A percentile compares a stretch with the other conserved stretches of the same genome.
Conservation (phyloP, 306 rosid species). For the Vachellia pachyceras region DNA sequence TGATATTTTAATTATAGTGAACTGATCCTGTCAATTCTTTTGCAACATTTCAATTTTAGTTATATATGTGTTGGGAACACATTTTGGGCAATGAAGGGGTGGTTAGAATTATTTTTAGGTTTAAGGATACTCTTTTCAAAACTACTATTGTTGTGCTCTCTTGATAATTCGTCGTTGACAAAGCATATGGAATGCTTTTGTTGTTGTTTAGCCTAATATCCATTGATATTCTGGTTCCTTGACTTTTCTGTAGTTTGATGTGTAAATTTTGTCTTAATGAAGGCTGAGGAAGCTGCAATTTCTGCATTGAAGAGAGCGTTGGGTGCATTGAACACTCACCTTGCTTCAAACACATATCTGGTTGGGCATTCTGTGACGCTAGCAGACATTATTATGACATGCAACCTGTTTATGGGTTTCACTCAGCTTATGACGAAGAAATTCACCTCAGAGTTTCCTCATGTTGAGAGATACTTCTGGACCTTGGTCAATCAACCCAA, state of each 20-base stretch:
- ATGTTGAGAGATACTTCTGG: conserved; percentile 85
- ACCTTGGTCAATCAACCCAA: conserved; percentile 80
- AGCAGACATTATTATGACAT: conserved; percentile 73
- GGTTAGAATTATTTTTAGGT: neutral
- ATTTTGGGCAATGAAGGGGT: neutral
- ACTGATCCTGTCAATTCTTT: neutral
- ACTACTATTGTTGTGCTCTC: neutral
- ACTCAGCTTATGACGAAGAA: conserved; percentile 57
- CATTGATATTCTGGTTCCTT: neutral
- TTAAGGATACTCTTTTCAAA: neutral
- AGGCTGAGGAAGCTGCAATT: conserved; percentile 79
- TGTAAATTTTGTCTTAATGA: conserved; percentile 1
- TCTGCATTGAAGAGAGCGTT: conserved; percentile 62
- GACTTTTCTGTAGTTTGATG: neutral
- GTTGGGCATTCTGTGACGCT: conserved; percentile 84
- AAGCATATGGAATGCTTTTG: neutral
- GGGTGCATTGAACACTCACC: conserved; percentile 70
- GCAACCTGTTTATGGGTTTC: conserved; percentile 62
- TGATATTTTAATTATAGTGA: neutral
- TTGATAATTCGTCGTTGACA: neutral
- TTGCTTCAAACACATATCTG: conserved; percentile 73
- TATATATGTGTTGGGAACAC: neutral
- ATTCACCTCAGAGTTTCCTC: conserved; percentile 81
- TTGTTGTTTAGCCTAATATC: neutral
- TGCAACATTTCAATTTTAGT: neutral